Base-by-base conservation (phyloP, 179 eudicot genomes). In the Amaranthus tricolor region DNA sequence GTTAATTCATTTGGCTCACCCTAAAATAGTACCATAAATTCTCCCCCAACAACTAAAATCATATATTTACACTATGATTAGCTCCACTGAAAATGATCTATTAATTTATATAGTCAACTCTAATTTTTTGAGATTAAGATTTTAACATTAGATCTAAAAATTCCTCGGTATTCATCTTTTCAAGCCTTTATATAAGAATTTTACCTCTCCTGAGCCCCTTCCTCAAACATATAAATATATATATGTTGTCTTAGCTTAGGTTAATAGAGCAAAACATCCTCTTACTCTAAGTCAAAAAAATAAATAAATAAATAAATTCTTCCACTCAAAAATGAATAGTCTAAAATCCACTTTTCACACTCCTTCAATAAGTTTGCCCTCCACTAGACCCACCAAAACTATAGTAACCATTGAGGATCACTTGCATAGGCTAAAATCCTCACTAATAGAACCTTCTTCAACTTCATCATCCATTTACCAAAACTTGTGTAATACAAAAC, bases 351-450 rank as follows among this genome's bases (percentile, higher is more conserved):
- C 40, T 59, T 59, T 50, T 7, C 70, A 77, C 55, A 60, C 31
- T 20, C 63, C 40, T 50, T 78, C 81, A 40, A 78, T 43, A 55
- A 73, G 77, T 68, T 57, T 73, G 53, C 81, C 81, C 7, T 48
- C 81, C 13, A n/a, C 81, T 1, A 51, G 49, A n/a, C 62, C 74
- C 66, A 66, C 74, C 69, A 72, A 56, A 50, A 56, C 66, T 2
- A 65, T 60, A 51, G 66, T 50, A n/a, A 66, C 74, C 65, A 54
- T 73, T 21, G 77, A 78, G 74, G 73, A 73, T 51, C 73, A 58
- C 14, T 47, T 78, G 55, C 24, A 58, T 55, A 59, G 74, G 59
- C 19, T 78, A 21, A 71, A 51, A 67, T 43, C 77, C 54, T 66
- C 77, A 7, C 66, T 70, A 66, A 80, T 71, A 6, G 54, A 71